Base-by-base conservation (phyloP, 1,139 yeast species). In the Taphrina deformans region DNA sequence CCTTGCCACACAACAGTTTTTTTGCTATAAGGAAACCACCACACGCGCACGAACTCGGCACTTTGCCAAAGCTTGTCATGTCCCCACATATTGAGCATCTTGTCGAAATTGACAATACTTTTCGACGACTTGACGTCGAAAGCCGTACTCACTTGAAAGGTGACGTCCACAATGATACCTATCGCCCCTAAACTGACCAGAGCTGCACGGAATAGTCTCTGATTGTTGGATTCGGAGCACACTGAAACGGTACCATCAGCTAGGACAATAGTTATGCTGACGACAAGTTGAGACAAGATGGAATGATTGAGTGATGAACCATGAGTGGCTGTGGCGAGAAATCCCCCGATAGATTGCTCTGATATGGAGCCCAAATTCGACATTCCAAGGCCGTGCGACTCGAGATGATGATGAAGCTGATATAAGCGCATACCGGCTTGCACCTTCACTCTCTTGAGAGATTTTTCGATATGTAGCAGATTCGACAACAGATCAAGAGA, bases 1-100 rank as follows among this genome's bases (percentile, higher is more conserved):
- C 96, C 98, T 73, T 96, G 84, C 97, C 98, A 93, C 62, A 91
- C 79, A 40, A 91, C 86, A 78, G 96, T 89, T 72, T 87, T 87
- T 65, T 84, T 84, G 24, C 95, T 82, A 75, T 93, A 93, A 0
- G 99, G 99, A 76, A 89, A 93, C 98, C 99, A 93, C 98, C 98
- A 93, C 60, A 91, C 84, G 69, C 98, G 83, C 53, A 90, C 87
- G 72, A 86, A 93, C 77, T 93, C 99, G n/a, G 92, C 83, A 63
- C 89, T 86, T 7, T 89, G 84, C 97, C 98, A 93, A 52, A 92
- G 77, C 45, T 33, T 9, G 9, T 58, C 24, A 16, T 81, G 79
- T 67, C 85, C 85, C 91, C 95, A 85, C 72, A 83, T 78, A 18
- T 80, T 79, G 70, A 91, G 75, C 56, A 92, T 78, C 7, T 90